Evolutionary conservation across 1,284 basidiomycete genomes (phyloP).

Genomic region (Leccinum pachyderme): DNA sequence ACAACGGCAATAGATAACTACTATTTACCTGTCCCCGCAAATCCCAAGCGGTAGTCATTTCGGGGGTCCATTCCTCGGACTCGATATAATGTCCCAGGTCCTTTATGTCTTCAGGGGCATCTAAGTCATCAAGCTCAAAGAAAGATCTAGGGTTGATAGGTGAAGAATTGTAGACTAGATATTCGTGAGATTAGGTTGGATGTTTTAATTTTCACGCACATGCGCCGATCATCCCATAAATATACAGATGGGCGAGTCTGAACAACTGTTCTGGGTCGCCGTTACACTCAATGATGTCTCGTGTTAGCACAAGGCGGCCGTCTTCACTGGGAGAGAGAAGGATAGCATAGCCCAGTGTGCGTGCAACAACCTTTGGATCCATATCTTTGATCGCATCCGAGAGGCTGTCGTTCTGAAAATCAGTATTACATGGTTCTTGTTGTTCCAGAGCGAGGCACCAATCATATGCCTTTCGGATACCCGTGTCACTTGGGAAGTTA

Average conservation of each 20-base stretch:
- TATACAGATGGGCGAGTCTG: background rate
- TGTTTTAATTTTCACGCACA: background rate
- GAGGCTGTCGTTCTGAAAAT: background rate
- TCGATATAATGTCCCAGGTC: background rate
- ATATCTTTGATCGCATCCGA: background rate
- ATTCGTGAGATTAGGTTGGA: background rate
- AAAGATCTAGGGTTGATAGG: background rate
- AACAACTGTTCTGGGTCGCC: background rate
- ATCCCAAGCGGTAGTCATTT: background rate
- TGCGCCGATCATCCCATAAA: background rate
- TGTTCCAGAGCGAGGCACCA: background rate
- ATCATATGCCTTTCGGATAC: background rate
- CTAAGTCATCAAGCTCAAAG: background rate
- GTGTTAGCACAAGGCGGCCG: background rate
- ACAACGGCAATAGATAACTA: background rate
- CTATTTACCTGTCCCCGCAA: background rate
- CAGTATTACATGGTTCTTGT: background rate
- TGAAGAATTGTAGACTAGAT: background rate
- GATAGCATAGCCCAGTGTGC: background rate
- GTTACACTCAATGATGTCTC: background rate
- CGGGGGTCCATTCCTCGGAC: background rate
- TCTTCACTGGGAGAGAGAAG: background rate
- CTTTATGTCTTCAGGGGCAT: background rate
- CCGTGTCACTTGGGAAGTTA: background rate
- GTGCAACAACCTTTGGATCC: background rate